Evolutionary conservation across 2,329 filamentous ascomycete species (phyloP).

Genomic region (Fusarium floridanum): DNA sequence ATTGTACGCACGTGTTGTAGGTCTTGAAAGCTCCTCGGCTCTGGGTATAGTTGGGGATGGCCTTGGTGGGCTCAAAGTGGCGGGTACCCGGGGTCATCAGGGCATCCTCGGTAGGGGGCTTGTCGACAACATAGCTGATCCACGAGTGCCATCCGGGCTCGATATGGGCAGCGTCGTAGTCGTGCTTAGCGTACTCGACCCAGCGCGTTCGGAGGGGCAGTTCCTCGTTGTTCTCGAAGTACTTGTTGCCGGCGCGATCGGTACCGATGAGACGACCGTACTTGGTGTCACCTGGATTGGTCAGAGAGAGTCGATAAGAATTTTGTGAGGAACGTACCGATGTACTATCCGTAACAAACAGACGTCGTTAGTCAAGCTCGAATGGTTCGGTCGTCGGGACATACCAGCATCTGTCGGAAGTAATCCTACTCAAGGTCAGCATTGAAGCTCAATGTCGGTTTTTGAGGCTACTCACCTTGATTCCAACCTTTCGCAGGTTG

Average conservation of each 20-base stretch:
- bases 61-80: constrained; percentile 79
- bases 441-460: constrained; percentile 9
- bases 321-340: constrained; percentile 57
- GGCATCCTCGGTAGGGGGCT: constrained; percentile 82
- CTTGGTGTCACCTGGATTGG: constrained; percentile 89
- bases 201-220: constrained; percentile 95
- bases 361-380: constrained; percentile 41
- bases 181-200: constrained; percentile 94
- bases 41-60: constrained; percentile 81
- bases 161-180: constrained; percentile 85
- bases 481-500: constrained; percentile 87
- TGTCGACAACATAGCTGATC: constrained; percentile 94
- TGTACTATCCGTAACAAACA: constrained; percentile 60
- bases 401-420: constrained; percentile 92
- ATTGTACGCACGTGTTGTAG: constrained; percentile 86
- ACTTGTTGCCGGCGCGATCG: constrained; percentile 97
- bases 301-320: constrained; percentile 6
- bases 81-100: constrained; percentile 76
- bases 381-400: constrained; percentile 53
- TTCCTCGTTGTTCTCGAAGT: constrained; percentile 95
- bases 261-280: constrained; percentile 85
- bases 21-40: constrained; percentile 87
- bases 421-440: constrained; percentile 73
- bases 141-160: constrained; percentile 98
- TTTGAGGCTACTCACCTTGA: constrained; percentile 74